Percentiles rank a stretch among this genome's conserved stretches.
Conservation (phyloP, 768 basidiomycete genomes). For the Cyclocybe aegerita region DNA sequence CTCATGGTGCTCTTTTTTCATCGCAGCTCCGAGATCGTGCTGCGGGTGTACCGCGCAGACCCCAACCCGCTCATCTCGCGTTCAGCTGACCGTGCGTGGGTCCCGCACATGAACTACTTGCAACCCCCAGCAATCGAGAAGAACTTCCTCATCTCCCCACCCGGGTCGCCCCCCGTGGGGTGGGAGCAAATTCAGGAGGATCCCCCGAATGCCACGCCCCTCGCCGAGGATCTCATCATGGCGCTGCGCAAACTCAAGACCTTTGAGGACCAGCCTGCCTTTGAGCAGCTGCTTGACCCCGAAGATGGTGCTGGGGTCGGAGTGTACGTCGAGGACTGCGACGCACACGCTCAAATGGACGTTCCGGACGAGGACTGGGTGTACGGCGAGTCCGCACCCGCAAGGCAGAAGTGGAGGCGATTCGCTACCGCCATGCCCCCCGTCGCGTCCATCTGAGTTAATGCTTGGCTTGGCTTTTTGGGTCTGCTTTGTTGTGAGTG, state of each 20-base stretch:
- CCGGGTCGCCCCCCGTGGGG: constrained; percentile 94
- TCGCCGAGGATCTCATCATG: constrained; percentile 84
- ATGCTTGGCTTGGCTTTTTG: constrained; percentile 15
- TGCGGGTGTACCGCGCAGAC: constrained; percentile 76
- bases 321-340: constrained; percentile 78
- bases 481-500: constrained; percentile 10
- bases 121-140: constrained; percentile 80
- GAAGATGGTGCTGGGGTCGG: constrained; percentile 71
- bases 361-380: constrained; percentile 60
- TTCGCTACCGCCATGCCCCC: constrained; percentile 61
- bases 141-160: constrained; percentile 97
- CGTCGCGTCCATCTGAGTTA: constrained; percentile 28
- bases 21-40: constrained; percentile 44
- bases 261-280: constrained; percentile 35
- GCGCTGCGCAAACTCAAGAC: constrained; percentile 75
- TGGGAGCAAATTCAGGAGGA: constrained; percentile 94
- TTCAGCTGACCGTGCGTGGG: constrained; percentile 21
- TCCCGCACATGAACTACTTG: constrained; percentile 56
- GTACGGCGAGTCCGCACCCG: constrained; percentile 57
- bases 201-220: constrained; percentile 78
- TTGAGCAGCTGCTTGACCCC: constrained; percentile 67
- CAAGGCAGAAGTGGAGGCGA: constrained; percentile 49
- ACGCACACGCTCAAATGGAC: constrained; percentile 37
- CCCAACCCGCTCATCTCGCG: constrained; percentile 56
- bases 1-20: constrained; percentile 4